Evolutionary conservation across 78 protist species (phyloP).

Genomic region (Chrysochromulina parva): DNA sequence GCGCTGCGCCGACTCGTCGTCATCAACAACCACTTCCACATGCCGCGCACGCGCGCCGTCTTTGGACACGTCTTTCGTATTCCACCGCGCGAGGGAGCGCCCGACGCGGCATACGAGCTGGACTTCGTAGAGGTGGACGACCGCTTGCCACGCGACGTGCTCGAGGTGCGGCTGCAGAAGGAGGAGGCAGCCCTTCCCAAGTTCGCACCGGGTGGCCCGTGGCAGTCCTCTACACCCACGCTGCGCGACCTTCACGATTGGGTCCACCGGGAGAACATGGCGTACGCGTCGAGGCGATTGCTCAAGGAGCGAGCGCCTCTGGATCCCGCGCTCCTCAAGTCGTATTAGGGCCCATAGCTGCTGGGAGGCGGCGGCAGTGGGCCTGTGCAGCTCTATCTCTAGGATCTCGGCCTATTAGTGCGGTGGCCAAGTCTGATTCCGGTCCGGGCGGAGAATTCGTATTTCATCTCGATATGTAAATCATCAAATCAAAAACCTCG

Average conservation of each 20-base stretch:
- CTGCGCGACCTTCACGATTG: neutral
- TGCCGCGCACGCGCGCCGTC: constrained; percentile 32
- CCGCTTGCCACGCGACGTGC: neutral
- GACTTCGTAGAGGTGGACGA: neutral
- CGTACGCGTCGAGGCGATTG: neutral
- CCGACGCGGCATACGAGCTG: neutral
- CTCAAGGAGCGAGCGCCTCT: neutral
- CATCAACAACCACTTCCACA: constrained; percentile 35
- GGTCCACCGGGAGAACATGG: neutral
- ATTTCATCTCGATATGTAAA: no score
- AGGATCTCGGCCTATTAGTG: neutral
- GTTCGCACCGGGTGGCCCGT: neutral
- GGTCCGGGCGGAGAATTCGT: no score
- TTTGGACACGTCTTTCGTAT: constrained; percentile 19
- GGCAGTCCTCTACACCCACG: neutral
- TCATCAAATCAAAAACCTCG: no score
- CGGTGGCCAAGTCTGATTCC: no score
- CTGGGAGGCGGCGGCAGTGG: neutral
- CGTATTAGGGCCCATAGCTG: neutral
- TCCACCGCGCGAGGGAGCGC: neutral
- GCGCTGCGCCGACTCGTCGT: neutral
- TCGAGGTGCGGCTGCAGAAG: neutral
- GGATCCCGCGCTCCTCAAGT: neutral
- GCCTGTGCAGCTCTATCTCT: neutral
- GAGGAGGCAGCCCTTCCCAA: neutral